Evolutionary conservation across 108 stramenopile species (phyloP).

Genomic region (Cyclostephanos tholiformis): DNA sequence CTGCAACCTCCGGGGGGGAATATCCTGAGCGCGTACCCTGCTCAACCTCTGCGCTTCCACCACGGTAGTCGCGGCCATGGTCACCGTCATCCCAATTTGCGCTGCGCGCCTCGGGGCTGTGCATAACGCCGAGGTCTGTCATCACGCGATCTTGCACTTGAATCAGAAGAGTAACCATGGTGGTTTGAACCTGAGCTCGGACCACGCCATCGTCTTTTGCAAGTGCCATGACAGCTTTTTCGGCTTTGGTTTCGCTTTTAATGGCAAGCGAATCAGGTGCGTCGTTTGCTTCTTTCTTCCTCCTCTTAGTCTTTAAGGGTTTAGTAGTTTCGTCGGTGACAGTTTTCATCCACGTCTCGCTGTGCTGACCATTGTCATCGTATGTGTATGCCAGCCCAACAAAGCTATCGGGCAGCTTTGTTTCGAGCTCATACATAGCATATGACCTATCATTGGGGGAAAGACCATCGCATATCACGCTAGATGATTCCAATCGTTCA

Average conservation of each 20-base stretch:
- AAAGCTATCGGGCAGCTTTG: conserved; percentile 74
- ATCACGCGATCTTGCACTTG: conserved; percentile 83
- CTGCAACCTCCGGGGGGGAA: conserved; percentile 67
- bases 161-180: conserved; percentile 72
- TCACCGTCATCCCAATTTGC: conserved; percentile 69
- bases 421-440: conserved; percentile 78
- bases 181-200: conserved; percentile 75
- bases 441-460: conserved; percentile 76
- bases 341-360: conserved; percentile 90
- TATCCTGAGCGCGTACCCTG: conserved; percentile 30
- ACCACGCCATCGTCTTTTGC: conserved; percentile 82
- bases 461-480: conserved; percentile 80
- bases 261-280: conserved; percentile 13
- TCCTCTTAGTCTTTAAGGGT: conserved; percentile 35
- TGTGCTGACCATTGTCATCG: conserved; percentile 75
- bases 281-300: conserved; percentile 29
- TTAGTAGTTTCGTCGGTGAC: conserved; percentile 57
- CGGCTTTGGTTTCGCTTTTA: conserved; percentile 49
- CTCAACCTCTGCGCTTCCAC: conserved; percentile 43
- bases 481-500: conserved; percentile 57
- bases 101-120: conserved; percentile 73
- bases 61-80: conserved; percentile 38
- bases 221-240: conserved; percentile 63
- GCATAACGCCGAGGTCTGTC: conserved; percentile 78
- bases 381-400: conserved; percentile 81